Evolutionary conservation across 805 yeast species (phyloP).

Genomic region (Lipomyces orientalis): DNA sequence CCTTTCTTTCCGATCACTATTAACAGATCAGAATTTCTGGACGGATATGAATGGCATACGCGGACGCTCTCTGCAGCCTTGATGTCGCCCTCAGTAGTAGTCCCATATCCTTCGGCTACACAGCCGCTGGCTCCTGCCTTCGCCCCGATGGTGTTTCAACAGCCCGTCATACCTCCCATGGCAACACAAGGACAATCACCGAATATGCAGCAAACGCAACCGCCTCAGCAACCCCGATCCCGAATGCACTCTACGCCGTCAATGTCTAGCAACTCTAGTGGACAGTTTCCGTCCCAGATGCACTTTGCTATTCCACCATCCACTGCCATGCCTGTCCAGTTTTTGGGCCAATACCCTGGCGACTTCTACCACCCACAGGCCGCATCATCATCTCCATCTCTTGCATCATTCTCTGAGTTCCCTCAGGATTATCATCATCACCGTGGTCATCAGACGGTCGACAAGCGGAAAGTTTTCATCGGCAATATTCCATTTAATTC

Average conservation of each 20-base stretch:
- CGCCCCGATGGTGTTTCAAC: not conserved
- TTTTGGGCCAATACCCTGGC: not conserved
- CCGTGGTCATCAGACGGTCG: conserved; percentile 23
- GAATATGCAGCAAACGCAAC: not conserved
- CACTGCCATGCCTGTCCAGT: not conserved
- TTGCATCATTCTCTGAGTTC: not conserved
- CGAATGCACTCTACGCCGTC: conserved; percentile 3
- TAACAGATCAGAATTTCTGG: conserved; percentile 18
- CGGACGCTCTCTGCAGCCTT: conserved; percentile 25
- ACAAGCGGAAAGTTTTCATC: conserved; percentile 44
- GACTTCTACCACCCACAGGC: not conserved
- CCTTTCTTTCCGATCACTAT: not conserved
- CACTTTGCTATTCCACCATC: not conserved
- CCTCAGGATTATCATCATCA: not conserved
- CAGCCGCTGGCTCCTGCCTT: not conserved
- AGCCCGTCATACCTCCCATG: not conserved
- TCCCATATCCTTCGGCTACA: not conserved
- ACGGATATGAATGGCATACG: conserved; percentile 34
- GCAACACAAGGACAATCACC: not conserved
- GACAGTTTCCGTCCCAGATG: not conserved
- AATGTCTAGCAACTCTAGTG: not conserved
- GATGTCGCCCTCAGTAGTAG: not conserved
- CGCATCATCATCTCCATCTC: conserved; percentile 1
- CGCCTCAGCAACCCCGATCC: not conserved
- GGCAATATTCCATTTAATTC: conserved; percentile 47